Evolutionary conservation across 2,329 filamentous ascomycete species (phyloP).

Genomic region (Aspergillus amoenus): DNA sequence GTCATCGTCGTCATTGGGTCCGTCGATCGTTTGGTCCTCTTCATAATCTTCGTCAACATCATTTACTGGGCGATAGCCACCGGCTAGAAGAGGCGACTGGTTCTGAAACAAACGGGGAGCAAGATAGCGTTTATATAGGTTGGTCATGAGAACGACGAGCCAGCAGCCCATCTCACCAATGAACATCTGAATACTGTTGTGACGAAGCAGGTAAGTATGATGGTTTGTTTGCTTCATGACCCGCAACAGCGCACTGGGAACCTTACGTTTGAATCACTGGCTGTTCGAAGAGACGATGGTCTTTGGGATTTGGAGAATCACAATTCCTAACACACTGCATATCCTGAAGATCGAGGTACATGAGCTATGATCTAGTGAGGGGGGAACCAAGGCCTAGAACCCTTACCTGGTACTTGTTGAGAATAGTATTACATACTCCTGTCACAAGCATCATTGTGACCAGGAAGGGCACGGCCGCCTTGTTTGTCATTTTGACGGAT

Average conservation of each 20-base stretch:
- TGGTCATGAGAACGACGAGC: constrained; percentile 75
- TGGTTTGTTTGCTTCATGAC: neutral
- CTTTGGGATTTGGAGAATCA: constrained; percentile 64
- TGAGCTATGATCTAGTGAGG: constrained; percentile 3
- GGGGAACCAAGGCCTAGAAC: neutral
- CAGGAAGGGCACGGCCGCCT: constrained; percentile 74
- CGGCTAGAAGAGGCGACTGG: constrained; percentile 42
- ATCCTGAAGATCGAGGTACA: constrained; percentile 54
- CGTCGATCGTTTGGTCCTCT: constrained; percentile 44
- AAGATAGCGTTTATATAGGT: constrained; percentile 62
- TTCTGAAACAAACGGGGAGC: constrained; percentile 39
- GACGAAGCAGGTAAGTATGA: neutral
- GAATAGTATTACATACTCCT: constrained; percentile 91
- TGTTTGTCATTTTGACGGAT: constrained; percentile 62
- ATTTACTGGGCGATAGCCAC: constrained; percentile 67
- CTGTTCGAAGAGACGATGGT: constrained; percentile 79
- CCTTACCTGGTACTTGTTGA: constrained; percentile 91
- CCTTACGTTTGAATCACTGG: constrained; percentile 84
- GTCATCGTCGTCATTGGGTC: constrained; percentile 45
- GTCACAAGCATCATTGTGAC: constrained; percentile 96
- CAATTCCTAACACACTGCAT: constrained; percentile 97
- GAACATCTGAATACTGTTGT: constrained; percentile 79
- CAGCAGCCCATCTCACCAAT: constrained; percentile 94
- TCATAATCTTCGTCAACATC: constrained; percentile 49
- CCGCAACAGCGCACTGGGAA: neutral